phyloP scores from a whole-genome alignment of 2,329 filamentous ascomycete genomes.

The Trichoderma guizhouense region DNA sequence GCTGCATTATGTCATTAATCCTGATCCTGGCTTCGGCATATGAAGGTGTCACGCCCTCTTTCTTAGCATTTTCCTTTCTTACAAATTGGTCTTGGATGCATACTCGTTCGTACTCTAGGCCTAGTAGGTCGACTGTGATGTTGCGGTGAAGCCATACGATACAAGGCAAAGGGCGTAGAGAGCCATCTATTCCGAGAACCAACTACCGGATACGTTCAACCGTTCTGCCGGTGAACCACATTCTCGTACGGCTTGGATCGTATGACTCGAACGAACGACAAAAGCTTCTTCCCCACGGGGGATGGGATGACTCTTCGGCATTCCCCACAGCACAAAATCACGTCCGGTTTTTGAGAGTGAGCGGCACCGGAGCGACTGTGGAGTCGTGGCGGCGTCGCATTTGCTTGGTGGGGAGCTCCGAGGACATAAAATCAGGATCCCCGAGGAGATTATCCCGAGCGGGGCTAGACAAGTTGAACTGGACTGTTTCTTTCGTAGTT shows the following conservation, averaged over 20 bases:
- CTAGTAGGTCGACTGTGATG: background rate
- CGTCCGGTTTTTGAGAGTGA: background rate
- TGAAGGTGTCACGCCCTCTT: background rate
- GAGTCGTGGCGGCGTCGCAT: background rate
- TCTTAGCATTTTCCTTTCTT: background rate
- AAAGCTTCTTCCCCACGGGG: constrained; percentile 11
- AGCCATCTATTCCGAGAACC: background rate
- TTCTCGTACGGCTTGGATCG: background rate
- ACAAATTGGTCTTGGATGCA: background rate
- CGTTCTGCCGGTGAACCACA: background rate
- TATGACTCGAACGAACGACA: background rate
- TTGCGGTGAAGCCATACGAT: background rate
- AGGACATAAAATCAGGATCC: background rate
- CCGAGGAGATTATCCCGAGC: background rate
- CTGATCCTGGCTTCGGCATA: background rate
- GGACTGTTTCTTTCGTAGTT: background rate
- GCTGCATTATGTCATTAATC: background rate
- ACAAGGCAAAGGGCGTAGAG: background rate
- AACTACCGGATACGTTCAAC: background rate
- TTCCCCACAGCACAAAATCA: background rate
- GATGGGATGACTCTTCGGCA: constrained; percentile 9
- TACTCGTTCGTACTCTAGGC: too few relatives aligned
- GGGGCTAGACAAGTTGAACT: background rate
- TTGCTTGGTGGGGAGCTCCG: background rate
- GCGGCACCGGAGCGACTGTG: constrained; percentile 1